Evolutionary conservation across 306 rosid genomes (phyloP).

Genomic region (Dicorynia guianensis): DNA sequence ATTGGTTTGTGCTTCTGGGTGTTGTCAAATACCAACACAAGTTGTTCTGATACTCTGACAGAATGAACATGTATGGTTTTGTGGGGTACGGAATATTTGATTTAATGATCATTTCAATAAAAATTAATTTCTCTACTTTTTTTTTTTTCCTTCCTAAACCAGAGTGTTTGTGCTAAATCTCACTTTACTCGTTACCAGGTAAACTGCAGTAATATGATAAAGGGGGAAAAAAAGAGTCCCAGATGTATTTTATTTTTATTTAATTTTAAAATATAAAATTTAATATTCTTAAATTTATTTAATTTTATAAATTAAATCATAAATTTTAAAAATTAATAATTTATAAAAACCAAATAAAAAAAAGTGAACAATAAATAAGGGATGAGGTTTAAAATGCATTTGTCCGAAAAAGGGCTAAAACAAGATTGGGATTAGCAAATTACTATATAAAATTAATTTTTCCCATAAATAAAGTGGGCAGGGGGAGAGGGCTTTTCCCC

Average conservation of each 20-base stretch:
- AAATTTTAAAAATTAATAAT: no score
- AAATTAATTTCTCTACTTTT: background rate
- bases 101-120: background rate
- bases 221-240: no score
- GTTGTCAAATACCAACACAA: background rate
- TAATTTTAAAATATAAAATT: no score
- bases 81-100: slow-evolving; percentile 31
- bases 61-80: no score
- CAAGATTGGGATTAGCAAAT: slow-evolving; percentile 20
- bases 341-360: no score
- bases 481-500: background rate
- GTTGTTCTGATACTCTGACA: no score
- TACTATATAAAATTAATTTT: background rate
- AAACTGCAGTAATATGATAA: no score
- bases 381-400: no score
- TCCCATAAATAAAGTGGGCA: background rate
- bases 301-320: no score
- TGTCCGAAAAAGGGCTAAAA: background rate
- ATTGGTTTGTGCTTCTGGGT: background rate
- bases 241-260: no score
- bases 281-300: no score
- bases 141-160: slow-evolving; percentile 29
- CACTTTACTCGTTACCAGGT: slow-evolving; percentile 1
- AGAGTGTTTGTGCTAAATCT: slow-evolving; percentile 43
- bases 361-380: no score